These are phyloP conservation scores for Perkinsela sp. DNA, from an alignment of 208 protist species.

Conservation along the genomic window DNA sequence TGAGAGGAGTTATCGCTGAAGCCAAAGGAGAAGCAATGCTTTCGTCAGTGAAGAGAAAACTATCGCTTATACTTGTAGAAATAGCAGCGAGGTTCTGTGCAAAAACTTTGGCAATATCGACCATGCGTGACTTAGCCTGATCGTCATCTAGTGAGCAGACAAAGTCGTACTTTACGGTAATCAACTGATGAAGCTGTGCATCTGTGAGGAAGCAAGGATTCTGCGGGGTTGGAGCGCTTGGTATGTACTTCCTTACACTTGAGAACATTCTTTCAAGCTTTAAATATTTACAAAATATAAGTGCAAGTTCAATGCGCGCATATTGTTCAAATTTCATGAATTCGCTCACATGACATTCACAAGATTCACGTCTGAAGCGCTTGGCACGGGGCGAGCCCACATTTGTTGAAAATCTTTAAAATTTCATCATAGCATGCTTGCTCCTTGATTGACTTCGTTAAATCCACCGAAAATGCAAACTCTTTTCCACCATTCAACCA, in stretches of 20 bases:
- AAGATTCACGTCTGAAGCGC: too few species aligned
- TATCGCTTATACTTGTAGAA: background rate
- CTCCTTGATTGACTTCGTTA: background rate
- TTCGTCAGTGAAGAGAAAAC: background rate
- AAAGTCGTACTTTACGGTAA: background rate
- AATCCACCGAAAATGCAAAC: background rate
- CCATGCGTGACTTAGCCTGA: background rate
- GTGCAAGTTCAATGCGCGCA: too few species aligned
- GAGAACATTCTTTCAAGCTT: too few species aligned
- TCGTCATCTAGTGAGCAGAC: background rate
- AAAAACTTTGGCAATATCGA: background rate
- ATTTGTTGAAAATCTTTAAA: too few species aligned
- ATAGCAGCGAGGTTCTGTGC: background rate
- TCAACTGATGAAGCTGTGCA: background rate
- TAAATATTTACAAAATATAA: too few species aligned
- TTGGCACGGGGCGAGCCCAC: too few species aligned
- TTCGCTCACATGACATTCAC: too few species aligned
- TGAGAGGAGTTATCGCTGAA: background rate
- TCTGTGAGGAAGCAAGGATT: background rate
- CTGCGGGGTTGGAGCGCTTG: background rate
- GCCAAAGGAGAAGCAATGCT: background rate
- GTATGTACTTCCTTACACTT: background rate
- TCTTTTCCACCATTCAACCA: background rate
- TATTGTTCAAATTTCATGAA: too few species aligned
- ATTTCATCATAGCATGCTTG: background rate